Percentiles rank a stretch among this genome's conserved stretches.
Evolutionary conservation across 1,284 basidiomycete genomes (phyloP).

Genomic region (Heterobasidion irregulare): DNA sequence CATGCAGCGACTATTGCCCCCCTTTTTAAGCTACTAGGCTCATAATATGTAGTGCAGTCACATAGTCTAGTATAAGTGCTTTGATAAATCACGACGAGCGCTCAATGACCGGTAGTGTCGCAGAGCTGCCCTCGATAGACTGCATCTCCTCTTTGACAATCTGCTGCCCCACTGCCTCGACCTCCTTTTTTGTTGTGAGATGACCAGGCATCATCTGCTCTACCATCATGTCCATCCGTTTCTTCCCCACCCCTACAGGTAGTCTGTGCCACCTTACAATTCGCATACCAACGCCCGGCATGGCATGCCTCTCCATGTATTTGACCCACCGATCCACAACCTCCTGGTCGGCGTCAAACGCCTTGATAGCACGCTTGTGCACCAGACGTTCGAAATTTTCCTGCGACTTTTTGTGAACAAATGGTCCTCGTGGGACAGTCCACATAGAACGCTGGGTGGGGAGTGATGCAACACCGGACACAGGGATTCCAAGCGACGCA

Average conservation of each 20-base stretch:
- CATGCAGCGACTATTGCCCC: not conserved
- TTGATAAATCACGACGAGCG: too few species aligned
- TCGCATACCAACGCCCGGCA: slow-evolving; percentile 85
- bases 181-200: slow-evolving; percentile 17
- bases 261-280: slow-evolving; percentile 73
- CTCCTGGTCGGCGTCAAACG: slow-evolving; percentile 80
- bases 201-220: slow-evolving; percentile 15
- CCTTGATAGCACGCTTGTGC: slow-evolving; percentile 83
- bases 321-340: slow-evolving; percentile 78
- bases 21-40: too few species aligned
- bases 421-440: slow-evolving; percentile 85
- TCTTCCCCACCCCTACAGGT: slow-evolving; percentile 55
- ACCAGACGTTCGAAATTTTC: slow-evolving; percentile 91
- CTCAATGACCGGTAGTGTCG: too few species aligned
- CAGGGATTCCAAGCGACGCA: slow-evolving; percentile 76
- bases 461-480: slow-evolving; percentile 59
- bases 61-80: too few species aligned
- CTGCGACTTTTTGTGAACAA: slow-evolving; percentile 91
- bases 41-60: too few species aligned
- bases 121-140: slow-evolving; percentile 10
- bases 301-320: slow-evolving; percentile 72
- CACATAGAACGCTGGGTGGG: slow-evolving; percentile 77
- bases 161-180: slow-evolving; percentile 31
- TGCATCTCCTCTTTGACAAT: slow-evolving; percentile 38
- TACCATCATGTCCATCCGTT: slow-evolving; percentile 31